Conservation (phyloP, 1,284 basidiomycete genomes). For the Malassezia nana region DNA sequence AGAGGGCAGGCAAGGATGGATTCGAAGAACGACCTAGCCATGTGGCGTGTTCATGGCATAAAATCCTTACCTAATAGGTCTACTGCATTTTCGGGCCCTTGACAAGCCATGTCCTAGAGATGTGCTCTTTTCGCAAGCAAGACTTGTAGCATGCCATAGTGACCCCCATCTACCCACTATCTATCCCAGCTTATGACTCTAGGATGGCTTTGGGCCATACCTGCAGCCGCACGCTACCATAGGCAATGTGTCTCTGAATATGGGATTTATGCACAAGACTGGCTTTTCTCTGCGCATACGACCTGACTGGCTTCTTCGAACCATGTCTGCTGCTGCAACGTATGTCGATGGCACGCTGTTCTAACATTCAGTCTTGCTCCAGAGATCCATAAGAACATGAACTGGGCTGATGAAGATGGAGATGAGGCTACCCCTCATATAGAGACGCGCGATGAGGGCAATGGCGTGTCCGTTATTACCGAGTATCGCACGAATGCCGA, state of each 20-base stretch:
- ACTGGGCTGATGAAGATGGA: slow-evolving; percentile 47
- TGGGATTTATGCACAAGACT: background rate
- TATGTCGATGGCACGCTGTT: background rate
- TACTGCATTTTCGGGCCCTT: no score
- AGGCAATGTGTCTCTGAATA: no score
- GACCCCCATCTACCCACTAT: background rate
- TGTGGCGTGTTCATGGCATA: background rate
- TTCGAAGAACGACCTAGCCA: background rate
- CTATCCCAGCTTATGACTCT: no score
- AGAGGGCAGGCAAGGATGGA: background rate
- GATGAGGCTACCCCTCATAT: slow-evolving; percentile 32
- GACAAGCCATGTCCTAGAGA: no score
- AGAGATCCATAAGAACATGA: slow-evolving; percentile 19
- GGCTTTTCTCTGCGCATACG: background rate
- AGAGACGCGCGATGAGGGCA: slow-evolving; percentile 66
- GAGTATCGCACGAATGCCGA: slow-evolving; percentile 81
- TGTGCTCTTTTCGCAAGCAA: no score
- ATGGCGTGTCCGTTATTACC: slow-evolving; percentile 74
- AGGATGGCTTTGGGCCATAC: no score
- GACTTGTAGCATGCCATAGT: no score
- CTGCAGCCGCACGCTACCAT: no score
- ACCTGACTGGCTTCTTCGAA: background rate
- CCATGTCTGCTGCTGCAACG: slow-evolving; percentile 16
- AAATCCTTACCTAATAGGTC: background rate
- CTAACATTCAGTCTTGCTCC: slow-evolving; percentile 6